Evolutionary conservation across 805 yeast species (phyloP), one percentile per base, ranked within the genome.

Genomic region (Ogataea trehaloabstinens): DNA sequence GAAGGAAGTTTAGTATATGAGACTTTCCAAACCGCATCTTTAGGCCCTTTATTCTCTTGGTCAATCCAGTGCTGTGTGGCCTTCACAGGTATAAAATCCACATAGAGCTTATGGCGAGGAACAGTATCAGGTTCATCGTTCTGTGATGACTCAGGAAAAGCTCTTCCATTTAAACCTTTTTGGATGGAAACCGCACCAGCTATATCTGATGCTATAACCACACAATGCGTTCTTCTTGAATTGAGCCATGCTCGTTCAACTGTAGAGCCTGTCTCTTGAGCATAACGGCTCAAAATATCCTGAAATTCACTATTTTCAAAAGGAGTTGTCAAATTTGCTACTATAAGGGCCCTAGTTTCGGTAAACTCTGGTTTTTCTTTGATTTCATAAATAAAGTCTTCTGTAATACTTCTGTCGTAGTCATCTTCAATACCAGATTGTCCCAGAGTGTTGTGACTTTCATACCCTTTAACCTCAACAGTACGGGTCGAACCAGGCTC

Each of bases 21-120:
- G n/a, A 71, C 52, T 35, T 62, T 62, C 76, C 77, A 71, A 33
- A 67, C 51, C 2, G 73, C 76, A 49, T 70, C 66, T 28, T 53
- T 51, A 8, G 77, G 74, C 10, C 70, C 71, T 28, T 53, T 55
- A 37, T 63, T 67, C 42, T 71, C 77, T 49, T 70, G 73, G 45
- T 60, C 72, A 12, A 70, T 67, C 74, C 76, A 71, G 29, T 60
- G 61, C 38, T 65, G 66, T 3, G 69, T 60, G 13, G 72, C 73
- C 44, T 67, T 66, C 17, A 68, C 73, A 0, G 74, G 74, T 28
- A 71, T 63, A 45, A 53, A 71, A 45, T 71, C 76, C 29, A 68
- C 63, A 47, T 52, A 70, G 24, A 70, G 41, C 7, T 57, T 56
- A 33, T 49, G 53, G 44, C 64, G 49, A 8, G 32, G 24, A 20